Conservation (phyloP, 371 early-diverging fungal species). For the Mycotypha africana region DNA sequence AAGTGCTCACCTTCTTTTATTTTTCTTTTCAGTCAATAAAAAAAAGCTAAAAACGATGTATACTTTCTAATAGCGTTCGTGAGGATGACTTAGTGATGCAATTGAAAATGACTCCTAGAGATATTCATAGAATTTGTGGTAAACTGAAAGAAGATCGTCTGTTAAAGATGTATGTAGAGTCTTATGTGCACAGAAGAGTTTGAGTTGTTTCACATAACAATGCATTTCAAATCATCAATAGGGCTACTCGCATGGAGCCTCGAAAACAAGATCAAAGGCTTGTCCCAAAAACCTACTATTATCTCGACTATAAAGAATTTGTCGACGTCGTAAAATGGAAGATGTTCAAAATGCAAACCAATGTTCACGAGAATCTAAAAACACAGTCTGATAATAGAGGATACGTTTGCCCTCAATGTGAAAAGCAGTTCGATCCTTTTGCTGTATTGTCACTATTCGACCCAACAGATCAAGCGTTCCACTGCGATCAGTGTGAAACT, state of each 20-base stretch:
- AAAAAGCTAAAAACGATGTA: background rate
- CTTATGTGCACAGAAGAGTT: no score
- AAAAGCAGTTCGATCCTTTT: slow-evolving; percentile 48
- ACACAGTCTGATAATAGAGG: slow-evolving; percentile 73
- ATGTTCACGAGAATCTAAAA: slow-evolving; percentile 64
- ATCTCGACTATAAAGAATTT: slow-evolving; percentile 89
- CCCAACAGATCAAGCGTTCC: slow-evolving; percentile 41
- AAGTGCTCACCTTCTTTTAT: background rate
- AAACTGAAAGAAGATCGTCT: slow-evolving; percentile 72
- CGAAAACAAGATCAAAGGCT: slow-evolving; percentile 60
- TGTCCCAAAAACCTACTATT: slow-evolving; percentile 74
- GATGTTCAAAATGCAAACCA: slow-evolving; percentile 79
- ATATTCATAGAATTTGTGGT: slow-evolving; percentile 77
- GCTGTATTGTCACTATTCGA: slow-evolving; percentile 55
- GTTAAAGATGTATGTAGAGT: slow-evolving; percentile 73
- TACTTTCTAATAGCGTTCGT: slow-evolving; percentile 25
- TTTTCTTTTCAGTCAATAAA: background rate
- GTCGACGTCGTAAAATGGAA: slow-evolving; percentile 91
- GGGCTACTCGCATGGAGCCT: slow-evolving; percentile 57
- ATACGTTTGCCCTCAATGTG: slow-evolving; percentile 61
- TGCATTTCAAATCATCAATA: slow-evolving; percentile 7
- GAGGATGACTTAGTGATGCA: slow-evolving; percentile 76
- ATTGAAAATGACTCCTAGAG: slow-evolving; percentile 64
- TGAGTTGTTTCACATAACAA: no score
- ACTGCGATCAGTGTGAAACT: slow-evolving; percentile 56